Percentiles rank a stretch among this genome's conserved stretches.
Conservation (phyloP, 208 protist species). For the Trypanosoma boissoni region DNA sequence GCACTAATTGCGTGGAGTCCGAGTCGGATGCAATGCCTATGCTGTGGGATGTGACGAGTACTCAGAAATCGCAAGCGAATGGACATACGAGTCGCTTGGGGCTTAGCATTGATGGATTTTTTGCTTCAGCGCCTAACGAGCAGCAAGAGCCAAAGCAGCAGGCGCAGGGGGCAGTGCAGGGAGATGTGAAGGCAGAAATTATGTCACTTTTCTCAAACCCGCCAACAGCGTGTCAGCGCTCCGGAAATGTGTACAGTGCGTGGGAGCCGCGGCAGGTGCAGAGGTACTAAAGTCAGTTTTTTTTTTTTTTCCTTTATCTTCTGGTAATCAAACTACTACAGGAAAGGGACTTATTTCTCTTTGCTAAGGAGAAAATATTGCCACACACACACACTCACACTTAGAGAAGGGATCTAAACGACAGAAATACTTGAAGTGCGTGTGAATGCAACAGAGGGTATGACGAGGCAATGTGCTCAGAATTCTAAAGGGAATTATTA, state of each 20-base stretch:
- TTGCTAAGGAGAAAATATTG: too few relatives aligned
- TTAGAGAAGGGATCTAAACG: too few relatives aligned
- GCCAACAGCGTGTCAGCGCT: background rate
- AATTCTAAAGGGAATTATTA: too few relatives aligned
- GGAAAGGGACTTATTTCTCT: too few relatives aligned
- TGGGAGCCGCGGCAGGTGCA: slow-evolving; percentile 50
- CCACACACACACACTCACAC: too few relatives aligned
- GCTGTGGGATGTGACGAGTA: slow-evolving; percentile 15
- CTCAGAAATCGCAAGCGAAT: too few relatives aligned
- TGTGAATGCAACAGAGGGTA: too few relatives aligned
- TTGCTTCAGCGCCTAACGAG: background rate
- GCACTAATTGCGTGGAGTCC: background rate
- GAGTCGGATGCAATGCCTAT: background rate
- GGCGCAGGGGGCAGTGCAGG: background rate
- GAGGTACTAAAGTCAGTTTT: too few relatives aligned
- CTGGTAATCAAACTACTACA: too few relatives aligned
- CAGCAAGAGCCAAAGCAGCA: background rate
- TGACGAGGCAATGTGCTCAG: too few relatives aligned
- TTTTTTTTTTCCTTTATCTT: slow-evolving; percentile 4
- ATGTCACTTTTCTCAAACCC: slow-evolving; percentile 49
- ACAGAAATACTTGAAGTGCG: too few relatives aligned
- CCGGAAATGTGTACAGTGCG: slow-evolving; percentile 28
- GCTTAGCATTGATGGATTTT: slow-evolving; percentile 24
- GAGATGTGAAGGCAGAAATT: slow-evolving; percentile 48
- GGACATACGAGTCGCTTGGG: too few relatives aligned